Evolutionary conservation across 371 early-diverging fungal genomes (phyloP).

Genomic region (Mucor saturninus): DNA sequence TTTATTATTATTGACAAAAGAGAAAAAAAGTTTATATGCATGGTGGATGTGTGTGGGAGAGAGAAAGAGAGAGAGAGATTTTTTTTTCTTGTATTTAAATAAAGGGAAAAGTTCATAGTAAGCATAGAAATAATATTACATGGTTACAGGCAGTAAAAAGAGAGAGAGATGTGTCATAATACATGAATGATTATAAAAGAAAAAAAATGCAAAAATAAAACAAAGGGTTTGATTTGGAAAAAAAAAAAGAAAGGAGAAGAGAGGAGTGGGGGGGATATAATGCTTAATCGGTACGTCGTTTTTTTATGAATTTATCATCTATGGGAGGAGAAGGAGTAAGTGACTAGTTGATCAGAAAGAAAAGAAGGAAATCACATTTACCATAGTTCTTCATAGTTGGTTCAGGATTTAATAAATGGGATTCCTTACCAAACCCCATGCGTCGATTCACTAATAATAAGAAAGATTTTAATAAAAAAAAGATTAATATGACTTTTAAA

Average conservation of each 20-base stretch:
- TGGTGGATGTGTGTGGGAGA: too few relatives aligned
- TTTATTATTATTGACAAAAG: too few relatives aligned
- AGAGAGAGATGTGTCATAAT: neutral
- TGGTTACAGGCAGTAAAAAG: neutral
- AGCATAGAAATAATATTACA: too few relatives aligned
- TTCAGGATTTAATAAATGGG: slow-evolving; percentile 27
- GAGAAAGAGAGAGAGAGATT: too few relatives aligned
- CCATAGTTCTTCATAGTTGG: neutral
- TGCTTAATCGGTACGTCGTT: slow-evolving; percentile 11
- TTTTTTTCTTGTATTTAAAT: too few relatives aligned
- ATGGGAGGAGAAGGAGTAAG: neutral
- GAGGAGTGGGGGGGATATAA: neutral
- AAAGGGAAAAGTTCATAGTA: too few relatives aligned
- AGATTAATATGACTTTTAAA: too few relatives aligned
- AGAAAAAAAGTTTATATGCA: too few relatives aligned
- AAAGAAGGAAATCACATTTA: neutral
- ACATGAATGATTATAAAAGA: neutral
- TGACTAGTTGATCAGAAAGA: neutral
- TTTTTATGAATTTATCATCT: slow-evolving; percentile 10
- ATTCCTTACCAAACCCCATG: slow-evolving; percentile 30
- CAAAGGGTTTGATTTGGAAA: neutral
- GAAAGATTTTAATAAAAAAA: neutral
- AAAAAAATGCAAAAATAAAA: neutral
- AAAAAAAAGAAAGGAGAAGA: neutral
- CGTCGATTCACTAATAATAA: slow-evolving; percentile 8